phyloP scores from a whole-genome alignment of 768 basidiomycete species.

The Lyophyllum semitale region DNA sequence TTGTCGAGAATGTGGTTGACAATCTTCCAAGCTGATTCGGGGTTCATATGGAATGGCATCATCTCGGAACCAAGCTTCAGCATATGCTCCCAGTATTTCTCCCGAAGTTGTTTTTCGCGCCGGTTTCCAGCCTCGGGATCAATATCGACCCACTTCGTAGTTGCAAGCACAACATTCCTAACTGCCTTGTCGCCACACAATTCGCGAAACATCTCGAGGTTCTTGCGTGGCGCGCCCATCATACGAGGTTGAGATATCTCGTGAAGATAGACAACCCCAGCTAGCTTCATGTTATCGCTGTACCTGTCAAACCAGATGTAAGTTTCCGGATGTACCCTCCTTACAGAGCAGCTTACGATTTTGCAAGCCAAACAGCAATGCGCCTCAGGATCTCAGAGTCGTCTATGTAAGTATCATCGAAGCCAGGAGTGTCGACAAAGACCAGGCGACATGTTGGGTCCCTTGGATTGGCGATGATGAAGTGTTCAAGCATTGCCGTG shows the following conservation, averaged over 20 bases:
- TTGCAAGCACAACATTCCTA: conserved; percentile 31
- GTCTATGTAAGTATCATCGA: too few relatives aligned
- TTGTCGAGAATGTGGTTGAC: background rate
- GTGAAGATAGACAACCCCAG: conserved; percentile 9
- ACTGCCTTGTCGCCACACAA: conserved; percentile 33
- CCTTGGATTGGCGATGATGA: conserved; percentile 11
- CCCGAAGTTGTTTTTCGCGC: conserved; percentile 42
- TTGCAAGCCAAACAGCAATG: too few relatives aligned
- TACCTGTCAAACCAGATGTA: conserved; percentile 8
- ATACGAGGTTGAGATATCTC: conserved; percentile 26
- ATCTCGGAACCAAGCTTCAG: conserved; percentile 41
- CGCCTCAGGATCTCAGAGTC: too few relatives aligned
- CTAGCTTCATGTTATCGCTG: conserved; percentile 7
- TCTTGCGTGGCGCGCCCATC: conserved; percentile 28
- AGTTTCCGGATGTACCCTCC: conserved; percentile 23
- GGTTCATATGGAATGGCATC: conserved; percentile 30
- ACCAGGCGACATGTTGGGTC: conserved; percentile 6
- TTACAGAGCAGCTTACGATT: conserved; percentile 23
- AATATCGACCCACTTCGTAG: conserved; percentile 43
- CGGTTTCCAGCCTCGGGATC: conserved; percentile 32
- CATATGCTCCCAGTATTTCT: conserved; percentile 45
- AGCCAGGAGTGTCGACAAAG: too few relatives aligned
- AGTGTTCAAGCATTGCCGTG: conserved; percentile 29
- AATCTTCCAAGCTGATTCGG: background rate
- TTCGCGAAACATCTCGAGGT: conserved; percentile 32